These are phyloP conservation scores for Fraxinus paxiana DNA, from an alignment of 305 asterid species.

Conservation along the genomic window DNA sequence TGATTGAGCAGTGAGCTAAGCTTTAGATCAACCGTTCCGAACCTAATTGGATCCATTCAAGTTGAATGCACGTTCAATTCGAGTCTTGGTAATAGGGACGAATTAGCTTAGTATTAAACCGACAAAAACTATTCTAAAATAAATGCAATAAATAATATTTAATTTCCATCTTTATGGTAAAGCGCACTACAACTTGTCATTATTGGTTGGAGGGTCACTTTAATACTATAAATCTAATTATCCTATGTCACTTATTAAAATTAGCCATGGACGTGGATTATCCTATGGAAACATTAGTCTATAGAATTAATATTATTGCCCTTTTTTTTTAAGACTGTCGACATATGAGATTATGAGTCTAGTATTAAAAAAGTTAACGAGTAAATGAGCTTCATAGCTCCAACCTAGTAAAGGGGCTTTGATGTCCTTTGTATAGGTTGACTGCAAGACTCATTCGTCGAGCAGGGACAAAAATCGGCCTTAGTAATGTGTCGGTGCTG, in stretches of 20 bases:
- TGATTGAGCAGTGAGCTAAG: background rate
- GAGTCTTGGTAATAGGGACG: background rate
- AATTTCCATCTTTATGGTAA: background rate
- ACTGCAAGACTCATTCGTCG: too few relatives aligned
- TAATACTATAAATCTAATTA: background rate
- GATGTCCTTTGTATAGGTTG: too few relatives aligned
- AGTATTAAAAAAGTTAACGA: background rate
- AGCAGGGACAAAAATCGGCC: too few relatives aligned
- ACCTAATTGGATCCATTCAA: background rate
- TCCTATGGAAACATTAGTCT: background rate
- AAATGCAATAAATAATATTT: background rate
- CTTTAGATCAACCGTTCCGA: background rate
- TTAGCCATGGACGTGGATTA: too few relatives aligned
- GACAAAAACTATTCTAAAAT: background rate
- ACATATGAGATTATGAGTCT: background rate
- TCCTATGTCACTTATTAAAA: background rate
- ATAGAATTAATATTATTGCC: background rate
- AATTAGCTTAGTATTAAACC: background rate
- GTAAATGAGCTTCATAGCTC: background rate
- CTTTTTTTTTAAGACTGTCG: background rate
- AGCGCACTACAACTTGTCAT: background rate
- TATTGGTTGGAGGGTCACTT: background rate
- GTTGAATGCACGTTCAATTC: background rate
- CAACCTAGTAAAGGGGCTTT: too few relatives aligned
- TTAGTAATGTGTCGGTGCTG: too few relatives aligned